Evolutionary conservation across 1,284 basidiomycete species (phyloP), one percentile per base, ranked within the genome.

Genomic region (Cutaneotrichosporon dermatis): DNA sequence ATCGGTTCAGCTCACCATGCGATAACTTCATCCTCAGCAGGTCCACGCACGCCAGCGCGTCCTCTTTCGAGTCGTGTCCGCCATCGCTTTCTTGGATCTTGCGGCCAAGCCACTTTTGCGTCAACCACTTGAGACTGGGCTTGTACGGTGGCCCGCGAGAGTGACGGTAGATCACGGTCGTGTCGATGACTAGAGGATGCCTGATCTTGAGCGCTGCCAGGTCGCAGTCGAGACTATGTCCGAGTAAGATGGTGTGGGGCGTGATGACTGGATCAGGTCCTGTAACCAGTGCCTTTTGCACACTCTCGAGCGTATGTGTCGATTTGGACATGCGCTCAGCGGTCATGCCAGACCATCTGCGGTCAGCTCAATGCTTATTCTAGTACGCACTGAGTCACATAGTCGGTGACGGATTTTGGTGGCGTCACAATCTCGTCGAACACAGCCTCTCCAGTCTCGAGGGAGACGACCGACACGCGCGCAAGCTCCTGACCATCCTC

Each of bases 151-250:
- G 84, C 1, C 92, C 91, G 9, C 90, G 86, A 0, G 92, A 89
- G 75, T 96, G 93, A 69, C 92, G 88, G 77, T 87, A 96, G 13
- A 89, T 80, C 4, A 96, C 72, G 0, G 91, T 88, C 1, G 93
- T 96, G 72, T 96, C 93, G 68, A 96, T 90, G 69, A 90, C 90
- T 45, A 84, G 79, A 0, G 91, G 86, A 69, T 95, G 89, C 60
- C 85, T 84, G 44, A 95, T 83, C 68, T 88, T 89, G 58, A 97
- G 83, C 0, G 89, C 89, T 64, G 84, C 85, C 39, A 96, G 82
- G 73, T 96, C 92, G 36, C 88, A 92, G 79, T 95, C 92, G 51
- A 96, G 84, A 3, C 91, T 94, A 74, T 96, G 93, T 0, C 93
- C 93, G n/a, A 96, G 80, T 13, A 96, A 85, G 68, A 94, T 88